A percentile compares a stretch with the other conserved stretches of the same genome.
phyloP scores from a whole-genome alignment of 2,329 filamentous ascomycete genomes.

The Pseudofabraea citricarpa region DNA sequence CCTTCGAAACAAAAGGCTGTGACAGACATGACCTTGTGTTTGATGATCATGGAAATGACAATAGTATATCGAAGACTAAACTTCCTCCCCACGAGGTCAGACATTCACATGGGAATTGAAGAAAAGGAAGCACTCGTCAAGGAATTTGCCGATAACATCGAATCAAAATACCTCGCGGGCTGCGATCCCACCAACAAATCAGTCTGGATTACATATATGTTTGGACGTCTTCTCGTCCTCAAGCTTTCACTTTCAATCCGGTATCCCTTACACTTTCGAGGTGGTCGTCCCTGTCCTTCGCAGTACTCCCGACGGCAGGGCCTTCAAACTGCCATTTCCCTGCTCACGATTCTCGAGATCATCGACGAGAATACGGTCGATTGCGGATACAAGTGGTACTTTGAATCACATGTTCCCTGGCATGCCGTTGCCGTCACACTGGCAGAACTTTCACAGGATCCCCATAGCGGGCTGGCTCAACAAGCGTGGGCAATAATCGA shows the following conservation, averaged over 20 bases:
- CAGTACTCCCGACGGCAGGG: constrained; percentile 4
- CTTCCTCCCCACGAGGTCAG: constrained; percentile 1
- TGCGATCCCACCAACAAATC: not conserved
- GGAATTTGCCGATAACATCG: not conserved
- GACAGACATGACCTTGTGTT: constrained; percentile 9
- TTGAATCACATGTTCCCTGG: constrained; percentile 48
- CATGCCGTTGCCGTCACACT: constrained; percentile 48
- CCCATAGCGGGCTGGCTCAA: constrained; percentile 19
- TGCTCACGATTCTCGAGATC: constrained; percentile 30
- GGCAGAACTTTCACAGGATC: constrained; percentile 45
- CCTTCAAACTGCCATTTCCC: constrained; percentile 34
- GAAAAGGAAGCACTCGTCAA: constrained; percentile 1
- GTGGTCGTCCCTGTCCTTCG: too few relatives aligned
- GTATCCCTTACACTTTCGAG: not conserved
- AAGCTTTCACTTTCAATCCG: not conserved
- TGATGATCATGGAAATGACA: constrained; percentile 4
- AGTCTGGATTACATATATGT: not conserved
- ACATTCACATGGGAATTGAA: constrained; percentile 1
- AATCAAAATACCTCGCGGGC: not conserved
- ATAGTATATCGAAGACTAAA: constrained; percentile 1
- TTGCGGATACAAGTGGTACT: constrained; percentile 41
- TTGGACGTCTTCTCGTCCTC: not conserved
- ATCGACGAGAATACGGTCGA: constrained; percentile 18
- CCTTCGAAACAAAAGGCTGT: not conserved
- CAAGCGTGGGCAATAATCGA: constrained; percentile 45